A percentile compares a stretch with the other conserved stretches of the same genome.
phyloP scores from a whole-genome alignment of 2,329 filamentous ascomycete genomes.

The Gaeumannomyces tritici region DNA sequence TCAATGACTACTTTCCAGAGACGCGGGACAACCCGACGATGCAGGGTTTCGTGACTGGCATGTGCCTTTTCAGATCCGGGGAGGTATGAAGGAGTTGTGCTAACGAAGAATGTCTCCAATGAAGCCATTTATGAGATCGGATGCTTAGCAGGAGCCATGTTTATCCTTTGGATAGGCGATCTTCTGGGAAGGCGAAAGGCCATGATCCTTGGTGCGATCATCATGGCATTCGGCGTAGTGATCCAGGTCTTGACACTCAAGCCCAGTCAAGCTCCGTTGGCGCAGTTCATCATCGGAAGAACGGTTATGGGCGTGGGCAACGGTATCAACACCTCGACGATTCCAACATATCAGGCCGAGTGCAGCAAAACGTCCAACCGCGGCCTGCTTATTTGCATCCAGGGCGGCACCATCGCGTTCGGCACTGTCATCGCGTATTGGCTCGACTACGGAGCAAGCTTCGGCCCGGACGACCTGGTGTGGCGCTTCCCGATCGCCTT shows the following conservation, averaged over 20 bases:
- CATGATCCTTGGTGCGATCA: conserved; percentile 42
- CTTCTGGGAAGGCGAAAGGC: conserved; percentile 38
- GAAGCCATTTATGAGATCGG: conserved; percentile 36
- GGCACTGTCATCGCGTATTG: conserved; percentile 17
- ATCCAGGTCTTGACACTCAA: conserved; percentile 35
- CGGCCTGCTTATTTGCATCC: conserved; percentile 32
- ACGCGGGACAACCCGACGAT: conserved; percentile 29
- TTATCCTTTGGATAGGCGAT: conserved; percentile 44
- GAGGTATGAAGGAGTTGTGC: neutral
- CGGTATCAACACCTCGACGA: conserved; percentile 25
- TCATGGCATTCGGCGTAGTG: conserved; percentile 52
- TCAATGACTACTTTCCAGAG: conserved; percentile 33
- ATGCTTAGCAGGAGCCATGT: conserved; percentile 34
- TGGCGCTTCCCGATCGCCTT: conserved; percentile 8
- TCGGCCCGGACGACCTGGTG: neutral
- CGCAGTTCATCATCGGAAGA: conserved; percentile 37
- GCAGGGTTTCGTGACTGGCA: conserved; percentile 31
- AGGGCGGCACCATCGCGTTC: conserved; percentile 36
- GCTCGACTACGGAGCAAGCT: conserved; percentile 6
- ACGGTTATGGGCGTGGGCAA: conserved; percentile 44
- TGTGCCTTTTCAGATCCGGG: neutral
- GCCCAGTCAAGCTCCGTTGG: conserved; percentile 17
- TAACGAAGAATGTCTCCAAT: neutral
- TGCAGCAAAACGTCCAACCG: conserved; percentile 32
- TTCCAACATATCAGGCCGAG: conserved; percentile 20